Conservation (phyloP, 2,329 filamentous ascomycete genomes). For the Westerdykella ornata region DNA sequence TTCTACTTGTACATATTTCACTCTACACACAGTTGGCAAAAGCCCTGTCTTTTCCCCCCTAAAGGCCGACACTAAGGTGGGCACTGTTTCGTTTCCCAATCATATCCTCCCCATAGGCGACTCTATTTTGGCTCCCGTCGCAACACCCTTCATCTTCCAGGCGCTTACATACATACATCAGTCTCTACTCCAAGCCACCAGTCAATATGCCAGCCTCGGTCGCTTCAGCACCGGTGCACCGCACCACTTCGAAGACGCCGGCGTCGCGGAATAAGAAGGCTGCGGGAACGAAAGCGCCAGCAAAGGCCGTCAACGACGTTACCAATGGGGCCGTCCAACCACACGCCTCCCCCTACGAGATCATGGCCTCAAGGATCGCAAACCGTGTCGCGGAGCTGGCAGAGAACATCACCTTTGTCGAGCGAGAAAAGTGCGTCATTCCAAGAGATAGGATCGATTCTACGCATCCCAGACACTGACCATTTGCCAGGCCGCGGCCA, state of each 20-base stretch:
- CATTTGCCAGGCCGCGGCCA: slow-evolving; percentile 16
- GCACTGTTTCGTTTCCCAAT: too few relatives aligned
- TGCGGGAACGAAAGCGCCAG: slow-evolving; percentile 10
- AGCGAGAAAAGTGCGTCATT: slow-evolving; percentile 35
- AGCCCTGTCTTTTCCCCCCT: too few relatives aligned
- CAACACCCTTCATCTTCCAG: not conserved
- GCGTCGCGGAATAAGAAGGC: slow-evolving; percentile 25
- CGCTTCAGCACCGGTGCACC: slow-evolving; percentile 29
- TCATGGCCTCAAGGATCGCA: slow-evolving; percentile 47
- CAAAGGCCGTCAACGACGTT: slow-evolving; percentile 25
- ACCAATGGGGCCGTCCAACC: slow-evolving; percentile 10
- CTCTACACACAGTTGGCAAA: too few relatives aligned
- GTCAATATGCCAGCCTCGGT: slow-evolving; percentile 32
- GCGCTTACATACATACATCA: not conserved
- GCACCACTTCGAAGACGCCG: slow-evolving; percentile 24
- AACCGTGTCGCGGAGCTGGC: slow-evolving; percentile 49
- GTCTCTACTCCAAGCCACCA: not conserved
- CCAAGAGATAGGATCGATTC: not conserved
- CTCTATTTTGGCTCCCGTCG: too few relatives aligned
- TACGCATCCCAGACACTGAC: slow-evolving; percentile 6
- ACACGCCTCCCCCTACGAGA: slow-evolving; percentile 42
- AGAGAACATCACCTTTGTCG: slow-evolving; percentile 48
- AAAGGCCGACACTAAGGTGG: too few relatives aligned
- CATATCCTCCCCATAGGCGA: too few relatives aligned
- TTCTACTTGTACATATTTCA: too few relatives aligned